Conservation (phyloP, 495 filamentous ascomycete species). For the Trichocladium uniseriatum region DNA sequence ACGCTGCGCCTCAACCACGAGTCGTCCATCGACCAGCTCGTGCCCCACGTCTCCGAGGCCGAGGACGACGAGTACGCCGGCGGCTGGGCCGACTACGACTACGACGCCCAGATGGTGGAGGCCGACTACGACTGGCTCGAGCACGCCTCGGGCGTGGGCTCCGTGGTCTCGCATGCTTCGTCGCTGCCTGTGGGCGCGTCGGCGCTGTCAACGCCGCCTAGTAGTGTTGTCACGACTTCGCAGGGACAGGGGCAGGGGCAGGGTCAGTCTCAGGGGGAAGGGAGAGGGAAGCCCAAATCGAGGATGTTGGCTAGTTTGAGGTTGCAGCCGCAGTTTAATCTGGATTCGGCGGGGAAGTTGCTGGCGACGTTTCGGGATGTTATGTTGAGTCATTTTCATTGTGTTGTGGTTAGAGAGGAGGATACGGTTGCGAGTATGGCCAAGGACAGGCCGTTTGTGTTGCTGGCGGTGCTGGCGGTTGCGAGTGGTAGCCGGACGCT, state of each 20-base stretch:
- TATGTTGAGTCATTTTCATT: slow-evolving; percentile 36
- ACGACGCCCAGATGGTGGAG: not conserved
- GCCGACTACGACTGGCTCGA: slow-evolving; percentile 10
- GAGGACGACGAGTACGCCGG: slow-evolving; percentile 13
- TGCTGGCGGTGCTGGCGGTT: slow-evolving; percentile 37
- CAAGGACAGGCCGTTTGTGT: slow-evolving; percentile 31
- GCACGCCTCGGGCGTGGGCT: slow-evolving; percentile 5
- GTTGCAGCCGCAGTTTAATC: slow-evolving; percentile 40
- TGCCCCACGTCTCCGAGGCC: slow-evolving; percentile 14
- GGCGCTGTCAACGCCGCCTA: slow-evolving; percentile 22
- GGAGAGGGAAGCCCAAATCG: not conserved
- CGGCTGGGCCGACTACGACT: too few relatives aligned
- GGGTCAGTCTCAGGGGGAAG: not conserved
- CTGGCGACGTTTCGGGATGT: slow-evolving; percentile 26
- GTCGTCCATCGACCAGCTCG: slow-evolving; percentile 25
- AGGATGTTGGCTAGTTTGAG: slow-evolving; percentile 20
- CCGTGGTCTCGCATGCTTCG: slow-evolving; percentile 18
- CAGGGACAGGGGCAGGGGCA: not conserved
- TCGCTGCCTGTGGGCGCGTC: slow-evolving; percentile 28
- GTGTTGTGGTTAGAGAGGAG: slow-evolving; percentile 25
- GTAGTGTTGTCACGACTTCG: slow-evolving; percentile 9
- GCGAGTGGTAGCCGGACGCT: slow-evolving; percentile 34
- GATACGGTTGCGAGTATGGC: slow-evolving; percentile 32
- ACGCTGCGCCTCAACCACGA: slow-evolving; percentile 30
- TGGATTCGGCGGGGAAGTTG: slow-evolving; percentile 36